Percentiles rank a stretch among this genome's conserved stretches.
These are phyloP conservation scores for Suillus placidus DNA, from an alignment of 768 basidiomycete genomes.

Conservation along the genomic window DNA sequence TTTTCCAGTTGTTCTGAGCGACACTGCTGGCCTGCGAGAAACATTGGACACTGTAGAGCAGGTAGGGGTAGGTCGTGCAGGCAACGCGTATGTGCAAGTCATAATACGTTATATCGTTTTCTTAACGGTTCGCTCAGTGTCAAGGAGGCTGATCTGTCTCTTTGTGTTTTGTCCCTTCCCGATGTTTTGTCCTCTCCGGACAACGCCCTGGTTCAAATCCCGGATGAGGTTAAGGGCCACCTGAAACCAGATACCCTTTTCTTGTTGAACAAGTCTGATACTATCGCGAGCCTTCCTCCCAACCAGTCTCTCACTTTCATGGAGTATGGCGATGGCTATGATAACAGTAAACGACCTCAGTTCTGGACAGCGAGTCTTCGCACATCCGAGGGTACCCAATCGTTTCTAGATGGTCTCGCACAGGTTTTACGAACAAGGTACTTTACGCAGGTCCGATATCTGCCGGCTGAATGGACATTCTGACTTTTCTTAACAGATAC, in stretches of 20 bases:
- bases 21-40: conserved; percentile 82
- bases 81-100: conserved; percentile 54
- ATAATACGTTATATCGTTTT: not conserved
- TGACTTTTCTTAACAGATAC: not conserved
- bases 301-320: conserved; percentile 3
- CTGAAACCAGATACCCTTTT: conserved; percentile 63
- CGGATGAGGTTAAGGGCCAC: conserved; percentile 50
- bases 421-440: conserved; percentile 53
- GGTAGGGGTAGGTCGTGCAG: conserved; percentile 81
- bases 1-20: conserved; percentile 75
- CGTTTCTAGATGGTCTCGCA: conserved; percentile 64
- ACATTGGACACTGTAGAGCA: conserved; percentile 67
- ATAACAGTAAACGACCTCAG: not conserved
- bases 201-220: conserved; percentile 35
- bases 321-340: not conserved
- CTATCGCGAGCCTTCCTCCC: conserved; percentile 29
- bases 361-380: conserved; percentile 68
- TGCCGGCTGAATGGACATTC: not conserved
- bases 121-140: conserved; percentile 47
- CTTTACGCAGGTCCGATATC: conserved; percentile 12
- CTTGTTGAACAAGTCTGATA: conserved; percentile 80
- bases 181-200: conserved; percentile 33
- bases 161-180: conserved; percentile 82
- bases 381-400: conserved; percentile 55
- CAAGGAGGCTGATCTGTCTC: conserved; percentile 62